phyloP scores from a whole-genome alignment of 2,329 filamentous ascomycete species.

The Paramyrothecium roridum region DNA sequence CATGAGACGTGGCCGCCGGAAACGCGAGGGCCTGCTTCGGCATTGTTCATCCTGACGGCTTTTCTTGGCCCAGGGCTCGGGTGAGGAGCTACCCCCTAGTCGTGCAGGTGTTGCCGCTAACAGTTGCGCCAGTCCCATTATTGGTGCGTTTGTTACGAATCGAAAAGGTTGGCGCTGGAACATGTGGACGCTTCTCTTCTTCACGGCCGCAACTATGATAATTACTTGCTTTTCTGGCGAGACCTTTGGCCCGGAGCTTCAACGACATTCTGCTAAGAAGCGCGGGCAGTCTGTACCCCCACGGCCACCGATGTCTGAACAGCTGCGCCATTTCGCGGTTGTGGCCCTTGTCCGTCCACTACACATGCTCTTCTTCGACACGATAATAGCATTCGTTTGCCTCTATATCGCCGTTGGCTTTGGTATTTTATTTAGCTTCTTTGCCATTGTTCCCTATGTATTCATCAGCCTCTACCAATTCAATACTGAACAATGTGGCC shows the following conservation, averaged over 20 bases:
- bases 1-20: conserved; percentile 43
- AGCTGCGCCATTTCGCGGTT: no score
- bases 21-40: conserved; percentile 3
- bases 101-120: no score
- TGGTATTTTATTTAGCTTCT: no score
- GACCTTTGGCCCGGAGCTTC: conserved; percentile 8
- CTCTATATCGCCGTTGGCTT: no score
- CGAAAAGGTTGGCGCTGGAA: conserved; percentile 15
- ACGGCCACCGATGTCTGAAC: no score
- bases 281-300: neutral
- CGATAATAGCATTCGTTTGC: no score
- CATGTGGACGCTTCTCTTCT: conserved; percentile 15
- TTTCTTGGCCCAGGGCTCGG: conserved; percentile 12
- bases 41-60: conserved; percentile 8
- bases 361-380: no score
- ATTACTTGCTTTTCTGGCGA: conserved; percentile 3
- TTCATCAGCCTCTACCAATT: neutral
- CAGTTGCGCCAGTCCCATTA: conserved; percentile 5
- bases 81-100: conserved; percentile 3
- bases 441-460: no score
- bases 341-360: no score
- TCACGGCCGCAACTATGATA: conserved; percentile 4
- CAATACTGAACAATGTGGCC: neutral
- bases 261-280: conserved; percentile 5
- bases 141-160: conserved; percentile 9